phyloP scores from a whole-genome alignment of 2,329 filamentous ascomycete species.

The Leptosphaerulina australis region DNA sequence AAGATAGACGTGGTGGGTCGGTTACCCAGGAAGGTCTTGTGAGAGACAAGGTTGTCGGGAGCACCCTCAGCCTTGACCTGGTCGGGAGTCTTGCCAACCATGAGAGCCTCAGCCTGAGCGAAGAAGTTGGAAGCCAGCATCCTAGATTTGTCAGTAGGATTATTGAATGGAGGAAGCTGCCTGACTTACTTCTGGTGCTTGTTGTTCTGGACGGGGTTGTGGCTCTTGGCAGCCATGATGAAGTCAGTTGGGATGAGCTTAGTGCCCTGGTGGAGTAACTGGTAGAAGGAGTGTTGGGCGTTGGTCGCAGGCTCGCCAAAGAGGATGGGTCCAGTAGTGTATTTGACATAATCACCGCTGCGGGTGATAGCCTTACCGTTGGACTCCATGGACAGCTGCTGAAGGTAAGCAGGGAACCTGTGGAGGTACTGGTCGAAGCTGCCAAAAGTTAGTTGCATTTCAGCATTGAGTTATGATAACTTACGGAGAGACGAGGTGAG shows the following conservation, averaged over 20 bases:
- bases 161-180: neutral
- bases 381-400: slow-evolving; percentile 99
- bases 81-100: slow-evolving; percentile 87
- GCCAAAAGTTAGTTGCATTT: slow-evolving; percentile 15
- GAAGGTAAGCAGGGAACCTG: slow-evolving; percentile 97
- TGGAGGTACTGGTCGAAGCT: slow-evolving; percentile 99
- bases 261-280: slow-evolving; percentile 97
- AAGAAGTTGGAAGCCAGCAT: slow-evolving; percentile 94
- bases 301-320: slow-evolving; percentile 99
- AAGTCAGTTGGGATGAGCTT: slow-evolving; percentile 99
- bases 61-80: slow-evolving; percentile 78
- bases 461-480: slow-evolving; percentile 44
- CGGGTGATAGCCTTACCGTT: slow-evolving; percentile 98
- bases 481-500: slow-evolving; percentile 93
- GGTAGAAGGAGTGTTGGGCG: slow-evolving; percentile 99
- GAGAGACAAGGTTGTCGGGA: slow-evolving; percentile 78
- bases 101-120: slow-evolving; percentile 84
- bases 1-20: slow-evolving; percentile 94
- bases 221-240: slow-evolving; percentile 92
- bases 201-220: slow-evolving; percentile 92
- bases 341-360: slow-evolving; percentile 86
- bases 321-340: slow-evolving; percentile 93
- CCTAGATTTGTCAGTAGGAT: slow-evolving; percentile 42
- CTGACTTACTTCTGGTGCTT: slow-evolving; percentile 81
- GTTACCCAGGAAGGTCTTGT: slow-evolving; percentile 99